Percentiles rank a stretch among this genome's conserved stretches.
These are phyloP conservation scores for Malassezia brasiliensis DNA, from an alignment of 1,284 basidiomycete species.

Conservation along the genomic window DNA sequence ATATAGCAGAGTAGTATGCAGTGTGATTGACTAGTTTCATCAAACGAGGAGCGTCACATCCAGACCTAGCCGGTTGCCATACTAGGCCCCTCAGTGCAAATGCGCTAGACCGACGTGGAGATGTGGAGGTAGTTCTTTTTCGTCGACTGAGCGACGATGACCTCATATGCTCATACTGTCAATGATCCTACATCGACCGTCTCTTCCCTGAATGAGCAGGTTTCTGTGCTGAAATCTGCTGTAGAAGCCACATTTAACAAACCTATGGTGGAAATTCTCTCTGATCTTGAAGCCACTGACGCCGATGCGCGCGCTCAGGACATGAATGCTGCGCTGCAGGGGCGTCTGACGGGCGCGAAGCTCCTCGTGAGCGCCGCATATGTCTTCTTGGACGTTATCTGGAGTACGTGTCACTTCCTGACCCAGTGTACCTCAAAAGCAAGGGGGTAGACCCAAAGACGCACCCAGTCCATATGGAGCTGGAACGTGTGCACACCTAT, in stretches of 20 bases:
- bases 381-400: slow-evolving; percentile 14
- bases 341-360: slow-evolving; percentile 12
- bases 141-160: background rate
- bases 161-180: slow-evolving; percentile 17
- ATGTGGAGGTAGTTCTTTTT: slow-evolving; percentile 7
- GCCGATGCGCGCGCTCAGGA: slow-evolving; percentile 1
- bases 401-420: slow-evolving; percentile 1
- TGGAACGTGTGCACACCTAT: slow-evolving; percentile 16
- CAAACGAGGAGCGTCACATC: too few species aligned
- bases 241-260: slow-evolving; percentile 4
- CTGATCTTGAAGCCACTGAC: slow-evolving; percentile 4
- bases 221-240: background rate
- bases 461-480: slow-evolving; percentile 14
- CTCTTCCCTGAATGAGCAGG: background rate
- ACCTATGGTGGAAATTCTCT: background rate
- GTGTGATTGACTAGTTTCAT: too few species aligned
- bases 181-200: slow-evolving; percentile 12
- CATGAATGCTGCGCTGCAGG: background rate
- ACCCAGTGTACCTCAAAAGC: slow-evolving; percentile 13
- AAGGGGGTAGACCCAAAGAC: slow-evolving; percentile 13
- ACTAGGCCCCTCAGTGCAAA: too few species aligned
- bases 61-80: too few species aligned
- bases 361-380: slow-evolving; percentile 11
- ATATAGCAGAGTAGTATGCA: too few species aligned
- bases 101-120: background rate